Conservation (phyloP, 108 stramenopile genomes). For the Epipyxis sp. region DNA sequence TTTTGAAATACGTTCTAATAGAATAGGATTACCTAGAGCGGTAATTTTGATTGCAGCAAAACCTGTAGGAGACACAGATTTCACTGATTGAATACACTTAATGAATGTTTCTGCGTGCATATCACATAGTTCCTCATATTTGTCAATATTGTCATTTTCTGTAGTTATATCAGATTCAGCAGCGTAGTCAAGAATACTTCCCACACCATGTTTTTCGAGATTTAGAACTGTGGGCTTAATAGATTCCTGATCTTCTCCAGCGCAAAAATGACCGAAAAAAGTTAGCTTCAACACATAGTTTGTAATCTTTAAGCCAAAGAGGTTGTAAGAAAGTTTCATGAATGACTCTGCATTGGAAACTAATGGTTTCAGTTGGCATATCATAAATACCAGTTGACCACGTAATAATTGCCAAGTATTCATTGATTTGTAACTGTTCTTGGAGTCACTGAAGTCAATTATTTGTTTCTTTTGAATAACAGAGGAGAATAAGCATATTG, state of each 20-base stretch:
- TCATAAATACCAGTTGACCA: slow-evolving; percentile 58
- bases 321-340: slow-evolving; percentile 40
- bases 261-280: slow-evolving; percentile 92
- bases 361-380: slow-evolving; percentile 63
- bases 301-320: slow-evolving; percentile 59
- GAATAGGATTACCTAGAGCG: slow-evolving; percentile 79
- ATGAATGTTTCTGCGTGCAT: slow-evolving; percentile 64
- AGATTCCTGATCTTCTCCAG: slow-evolving; percentile 68
- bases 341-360: slow-evolving; percentile 65
- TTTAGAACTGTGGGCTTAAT: slow-evolving; percentile 63
- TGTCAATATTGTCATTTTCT: slow-evolving; percentile 58
- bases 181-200: slow-evolving; percentile 91
- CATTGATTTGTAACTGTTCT: slow-evolving; percentile 51
- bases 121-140: slow-evolving; percentile 76
- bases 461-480: no score
- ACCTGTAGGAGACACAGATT: slow-evolving; percentile 62
- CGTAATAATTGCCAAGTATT: slow-evolving; percentile 63
- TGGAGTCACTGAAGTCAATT: slow-evolving; percentile 37
- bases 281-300: slow-evolving; percentile 65
- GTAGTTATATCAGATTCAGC: slow-evolving; percentile 71
- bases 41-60: slow-evolving; percentile 90
- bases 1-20: slow-evolving; percentile 75
- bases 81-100: slow-evolving; percentile 73
- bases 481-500: no score
- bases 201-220: slow-evolving; percentile 63